Evolutionary conservation across 148 eudicot species (phyloP).

Genomic region (Euryodendron excelsum): DNA sequence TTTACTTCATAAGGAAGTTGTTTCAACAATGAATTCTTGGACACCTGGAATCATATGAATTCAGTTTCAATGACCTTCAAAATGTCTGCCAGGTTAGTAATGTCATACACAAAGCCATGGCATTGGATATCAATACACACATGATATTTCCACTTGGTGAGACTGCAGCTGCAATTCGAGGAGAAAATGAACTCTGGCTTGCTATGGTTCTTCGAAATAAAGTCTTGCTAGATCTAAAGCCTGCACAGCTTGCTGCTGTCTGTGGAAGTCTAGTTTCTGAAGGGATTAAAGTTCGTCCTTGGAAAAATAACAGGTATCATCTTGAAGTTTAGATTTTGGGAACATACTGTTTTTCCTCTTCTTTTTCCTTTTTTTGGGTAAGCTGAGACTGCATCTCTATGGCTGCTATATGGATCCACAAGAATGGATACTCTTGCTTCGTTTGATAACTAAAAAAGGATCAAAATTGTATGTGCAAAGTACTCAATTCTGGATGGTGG

Average conservation of each 20-base stretch:
- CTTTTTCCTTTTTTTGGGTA: background rate
- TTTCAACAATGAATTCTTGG: background rate
- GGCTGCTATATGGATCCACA: background rate
- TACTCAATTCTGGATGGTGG: background rate
- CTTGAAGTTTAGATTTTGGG: background rate
- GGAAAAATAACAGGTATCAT: constrained; percentile 77
- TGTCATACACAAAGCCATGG: constrained; percentile 90
- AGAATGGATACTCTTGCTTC: background rate
- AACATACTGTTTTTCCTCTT: background rate
- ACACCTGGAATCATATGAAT: background rate
- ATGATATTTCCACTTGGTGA: constrained; percentile 93
- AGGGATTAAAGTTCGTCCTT: constrained; percentile 91
- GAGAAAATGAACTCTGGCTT: constrained; percentile 98
- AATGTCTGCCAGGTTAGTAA: constrained; percentile 66
- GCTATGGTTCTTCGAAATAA: constrained; percentile 93
- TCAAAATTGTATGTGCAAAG: background rate
- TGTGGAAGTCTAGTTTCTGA: constrained; percentile 92
- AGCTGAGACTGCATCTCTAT: background rate
- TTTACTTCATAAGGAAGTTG: background rate
- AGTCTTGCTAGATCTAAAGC: constrained; percentile 68
- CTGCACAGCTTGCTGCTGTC: constrained; percentile 97
- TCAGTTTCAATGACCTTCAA: background rate
- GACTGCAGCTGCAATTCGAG: constrained; percentile 96
- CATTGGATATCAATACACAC: constrained; percentile 84
- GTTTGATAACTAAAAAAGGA: background rate